Evolutionary conservation across 257 asterid species (phyloP), one percentile per base, ranked within the genome.

Genomic region (Scutellaria baicalensis): DNA sequence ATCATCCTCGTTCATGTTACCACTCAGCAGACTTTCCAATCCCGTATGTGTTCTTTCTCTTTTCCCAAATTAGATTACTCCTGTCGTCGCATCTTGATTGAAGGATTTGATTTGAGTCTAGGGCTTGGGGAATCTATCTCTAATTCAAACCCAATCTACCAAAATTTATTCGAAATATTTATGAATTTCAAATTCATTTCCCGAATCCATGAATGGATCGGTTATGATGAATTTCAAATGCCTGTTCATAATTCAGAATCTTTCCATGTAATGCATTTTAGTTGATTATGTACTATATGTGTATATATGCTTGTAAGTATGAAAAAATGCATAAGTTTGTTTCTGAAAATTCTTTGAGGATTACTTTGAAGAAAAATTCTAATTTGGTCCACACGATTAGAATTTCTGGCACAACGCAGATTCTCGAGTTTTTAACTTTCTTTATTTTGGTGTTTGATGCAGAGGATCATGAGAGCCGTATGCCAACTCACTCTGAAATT

Each of bases 1-100:
- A 45, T 88, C 75, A 17, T 80, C 74, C 96, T 89, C 59, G 72
- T 90, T 16, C 95, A 92, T 54, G 93, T 88, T 43, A 57, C 35
- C 42, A 62, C 83, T 70, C 84, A 79, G 51, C 79, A 73, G 9
- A 71, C 55, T 57, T 42, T 60, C 59, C 68, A 57, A 7, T 27
- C 78, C 47, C 85, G 92, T 89, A 77, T 65, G 93, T 83, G 59
- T 67, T 59, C 78, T 62, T 63, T 20, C 35, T 61, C 33, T 36
- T 59, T 18, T 9, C 48, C 57, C 7, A 1, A 6, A 14, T 64
- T 49, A 14, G 14, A 35, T 59, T 59, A 36, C 16, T 59, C 23
- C n/a, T 33, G 39, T 27, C 13, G 39, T 55, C 23, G 16, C 59
- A 21, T 52, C 9, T 21, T 4, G 39, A 54, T 54, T 1, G 38